Percentiles rank a stretch among this genome's conserved stretches.
Evolutionary conservation across 1,284 basidiomycete genomes (phyloP).

Genomic region (Pseudozyma sp.): DNA sequence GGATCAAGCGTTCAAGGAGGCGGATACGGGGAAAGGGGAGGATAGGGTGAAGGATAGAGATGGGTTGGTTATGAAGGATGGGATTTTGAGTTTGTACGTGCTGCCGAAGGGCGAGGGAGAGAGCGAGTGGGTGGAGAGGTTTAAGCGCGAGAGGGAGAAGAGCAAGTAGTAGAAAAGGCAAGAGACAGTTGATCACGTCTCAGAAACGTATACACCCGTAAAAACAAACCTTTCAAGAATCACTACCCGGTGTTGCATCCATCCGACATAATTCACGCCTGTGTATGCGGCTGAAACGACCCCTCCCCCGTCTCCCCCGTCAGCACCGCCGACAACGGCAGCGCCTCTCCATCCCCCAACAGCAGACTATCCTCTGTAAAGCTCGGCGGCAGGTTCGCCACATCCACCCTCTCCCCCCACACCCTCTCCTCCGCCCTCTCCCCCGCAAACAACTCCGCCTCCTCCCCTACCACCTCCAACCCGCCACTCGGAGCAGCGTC

Average conservation of each 20-base stretch:
- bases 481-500: background rate
- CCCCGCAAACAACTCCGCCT: background rate
- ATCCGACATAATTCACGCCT: conserved; percentile 1
- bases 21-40: conserved; percentile 52
- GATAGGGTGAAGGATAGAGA: conserved; percentile 76
- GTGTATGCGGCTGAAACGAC: conserved; percentile 30
- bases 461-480: too few species aligned
- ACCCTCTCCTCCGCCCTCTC: background rate
- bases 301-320: too few species aligned
- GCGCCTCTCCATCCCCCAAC: background rate
- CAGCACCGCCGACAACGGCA: background rate
- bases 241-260: too few species aligned
- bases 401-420: background rate
- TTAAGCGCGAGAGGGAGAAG: conserved; percentile 73
- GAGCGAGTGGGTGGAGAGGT: conserved; percentile 85
- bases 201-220: too few species aligned
- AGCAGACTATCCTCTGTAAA: conserved; percentile 13
- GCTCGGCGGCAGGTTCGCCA: conserved; percentile 6
- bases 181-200: too few species aligned
- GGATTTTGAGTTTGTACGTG: conserved; percentile 85
- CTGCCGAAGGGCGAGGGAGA: conserved; percentile 85
- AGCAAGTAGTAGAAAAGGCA: background rate
- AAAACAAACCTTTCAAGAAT: too few species aligned
- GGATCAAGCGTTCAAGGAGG: conserved; percentile 71
- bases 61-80: conserved; percentile 86